A percentile compares a stretch with the other conserved stretches of the same genome.
phyloP scores from a whole-genome alignment of 2,329 filamentous ascomycete genomes.

The Aspergillus unguis region DNA sequence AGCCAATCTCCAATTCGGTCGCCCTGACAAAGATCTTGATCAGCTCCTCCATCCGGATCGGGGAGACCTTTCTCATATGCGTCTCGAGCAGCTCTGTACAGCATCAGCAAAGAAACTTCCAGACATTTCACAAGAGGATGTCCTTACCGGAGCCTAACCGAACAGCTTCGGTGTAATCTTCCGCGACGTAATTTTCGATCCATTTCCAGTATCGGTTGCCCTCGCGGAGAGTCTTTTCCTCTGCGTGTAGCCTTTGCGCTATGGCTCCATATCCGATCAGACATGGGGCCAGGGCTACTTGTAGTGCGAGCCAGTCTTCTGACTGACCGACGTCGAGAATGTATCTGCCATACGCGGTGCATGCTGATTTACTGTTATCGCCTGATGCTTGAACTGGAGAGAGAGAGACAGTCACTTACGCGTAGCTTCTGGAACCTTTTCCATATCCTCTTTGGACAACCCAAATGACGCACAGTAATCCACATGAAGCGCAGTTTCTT shows the following conservation, averaged over 20 bases:
- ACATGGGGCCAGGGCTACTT: constrained; percentile 80
- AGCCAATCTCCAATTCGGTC: constrained; percentile 73
- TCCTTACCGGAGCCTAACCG: constrained; percentile 63
- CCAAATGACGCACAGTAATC: constrained; percentile 80
- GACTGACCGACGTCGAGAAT: constrained; percentile 85
- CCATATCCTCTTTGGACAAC: constrained; percentile 69
- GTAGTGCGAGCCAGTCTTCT: constrained; percentile 82
- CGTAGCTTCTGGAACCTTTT: constrained; percentile 69
- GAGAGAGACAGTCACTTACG: constrained; percentile 45
- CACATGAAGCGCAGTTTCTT: constrained; percentile 77
- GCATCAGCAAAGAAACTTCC: constrained; percentile 6
- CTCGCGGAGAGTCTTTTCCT: constrained; percentile 57
- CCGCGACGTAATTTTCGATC: constrained; percentile 83
- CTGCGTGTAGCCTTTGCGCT: constrained; percentile 65
- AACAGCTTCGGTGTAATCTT: constrained; percentile 74
- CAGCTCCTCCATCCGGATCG: constrained; percentile 73
- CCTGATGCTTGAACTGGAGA: background rate
- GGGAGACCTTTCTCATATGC: constrained; percentile 69
- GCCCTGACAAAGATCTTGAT: constrained; percentile 80
- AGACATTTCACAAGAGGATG: background rate
- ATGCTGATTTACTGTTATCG: constrained; percentile 46
- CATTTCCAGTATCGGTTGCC: constrained; percentile 81
- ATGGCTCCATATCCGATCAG: constrained; percentile 84
- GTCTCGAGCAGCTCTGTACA: constrained; percentile 68
- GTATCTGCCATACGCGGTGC: constrained; percentile 78